Conservation (phyloP, 257 asterid species). For the Vinca minor region DNA sequence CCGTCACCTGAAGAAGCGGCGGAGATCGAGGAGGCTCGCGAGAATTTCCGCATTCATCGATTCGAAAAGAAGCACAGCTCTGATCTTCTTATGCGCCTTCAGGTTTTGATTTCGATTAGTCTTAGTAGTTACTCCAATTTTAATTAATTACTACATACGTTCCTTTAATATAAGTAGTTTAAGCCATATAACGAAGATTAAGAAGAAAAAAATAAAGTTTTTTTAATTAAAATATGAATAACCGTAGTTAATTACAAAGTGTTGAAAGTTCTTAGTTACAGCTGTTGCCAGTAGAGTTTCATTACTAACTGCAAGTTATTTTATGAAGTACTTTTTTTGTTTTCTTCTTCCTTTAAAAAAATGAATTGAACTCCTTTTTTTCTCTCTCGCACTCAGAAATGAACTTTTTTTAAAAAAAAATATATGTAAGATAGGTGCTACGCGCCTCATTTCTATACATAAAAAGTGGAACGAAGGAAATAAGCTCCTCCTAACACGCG, state of each 20-base stretch:
- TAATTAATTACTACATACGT: background rate
- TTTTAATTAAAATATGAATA: too few relatives aligned
- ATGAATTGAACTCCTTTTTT: background rate
- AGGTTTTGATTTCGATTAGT: slow-evolving; percentile 37
- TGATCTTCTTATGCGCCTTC: slow-evolving; percentile 86
- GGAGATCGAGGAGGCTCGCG: slow-evolving; percentile 60
- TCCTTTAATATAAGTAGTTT: too few relatives aligned
- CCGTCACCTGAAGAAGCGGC: slow-evolving; percentile 70
- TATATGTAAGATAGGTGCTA: too few relatives aligned
- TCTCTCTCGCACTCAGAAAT: background rate
- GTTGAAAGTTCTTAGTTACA: background rate
- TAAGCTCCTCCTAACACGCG: too few relatives aligned
- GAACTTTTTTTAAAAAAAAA: background rate
- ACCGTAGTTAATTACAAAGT: background rate
- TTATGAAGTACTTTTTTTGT: too few relatives aligned
- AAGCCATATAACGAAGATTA: too few relatives aligned
- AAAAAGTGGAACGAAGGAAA: background rate
- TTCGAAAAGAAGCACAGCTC: slow-evolving; percentile 74
- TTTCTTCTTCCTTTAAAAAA: too few relatives aligned
- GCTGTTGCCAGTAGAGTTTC: background rate
- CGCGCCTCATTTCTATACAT: too few relatives aligned
- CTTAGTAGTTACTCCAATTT: background rate
- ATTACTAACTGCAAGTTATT: background rate
- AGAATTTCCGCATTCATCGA: slow-evolving; percentile 47
- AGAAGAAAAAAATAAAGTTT: too few relatives aligned